Evolutionary conservation across 495 filamentous ascomycete species (phyloP), one percentile per base, ranked within the genome.

Genomic region (Penicillium goetzii): DNA sequence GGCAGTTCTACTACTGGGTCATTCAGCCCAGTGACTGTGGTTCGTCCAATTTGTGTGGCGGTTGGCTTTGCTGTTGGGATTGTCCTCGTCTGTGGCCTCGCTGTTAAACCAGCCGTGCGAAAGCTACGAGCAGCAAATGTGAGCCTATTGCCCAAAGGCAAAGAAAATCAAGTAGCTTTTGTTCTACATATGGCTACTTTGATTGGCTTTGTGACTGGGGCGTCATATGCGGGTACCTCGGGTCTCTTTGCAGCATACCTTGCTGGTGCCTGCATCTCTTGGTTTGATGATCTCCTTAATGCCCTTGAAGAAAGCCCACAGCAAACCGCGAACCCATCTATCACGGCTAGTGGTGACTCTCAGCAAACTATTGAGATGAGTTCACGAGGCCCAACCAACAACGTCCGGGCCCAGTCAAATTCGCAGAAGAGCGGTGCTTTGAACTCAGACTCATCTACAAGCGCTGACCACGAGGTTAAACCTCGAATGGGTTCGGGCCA

Each of bases 181-280:
- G 12, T 81, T 34, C 40, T 68, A 40, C 73, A 83, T 64, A 85
- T 80, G 0, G 43, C 53, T 15, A 43, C 87, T 21, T 71, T 91
- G 6, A 57, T 89, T 17, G 80, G 70, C 0, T 66, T 86, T n/a
- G 79, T 90, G 4, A 80, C 81, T n/a, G 83, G 74, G 0, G 80
- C 86, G 0, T 82, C 76, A 10, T 89, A 84, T 74, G 86, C 88
- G 6, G 89, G 88, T 0, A 87, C 89, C 1, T 92, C 89, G 4
- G 83, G 83, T 61, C 76, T 92, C 3, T 89, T 92, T 66, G 87
- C 89, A 17, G 84, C 89, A 3, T 92, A 90, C 66, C 77, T 90
- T 25, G 86, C 89, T 9, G 89, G 89, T 11, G 82, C 85, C 2
- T 71, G 80, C 1, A 71, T 86, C 15, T 86, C 84, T 17, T 85